Base-by-base conservation (phyloP, 257 asterid genomes). In the Salvia hispanica region DNA sequence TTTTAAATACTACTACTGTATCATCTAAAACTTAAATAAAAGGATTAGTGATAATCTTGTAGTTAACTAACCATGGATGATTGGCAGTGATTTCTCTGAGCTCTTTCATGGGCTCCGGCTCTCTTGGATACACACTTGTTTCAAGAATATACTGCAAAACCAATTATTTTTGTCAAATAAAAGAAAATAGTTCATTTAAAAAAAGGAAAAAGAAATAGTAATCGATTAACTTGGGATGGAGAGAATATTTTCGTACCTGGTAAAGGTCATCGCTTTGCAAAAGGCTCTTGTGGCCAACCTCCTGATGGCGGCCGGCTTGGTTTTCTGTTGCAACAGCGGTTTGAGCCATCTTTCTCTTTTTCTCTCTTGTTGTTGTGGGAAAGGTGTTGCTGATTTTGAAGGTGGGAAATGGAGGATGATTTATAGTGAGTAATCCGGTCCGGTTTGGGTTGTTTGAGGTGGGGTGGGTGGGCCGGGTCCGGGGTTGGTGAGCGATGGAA, bases 261-360 rank as follows among this genome's bases (percentile, higher is more conserved):
- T 85, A 90, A 31, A 87, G 95, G 37, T 89, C 95, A 74, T 90
- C 95, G 14, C 92, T 87, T 56, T 87, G 93, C 72, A 90, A 58
- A 66, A 90, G 96, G 67, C 95, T 90, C 83, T 90, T 87, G 81
- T 90, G 96, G 45, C 96, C 96, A 62, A 90, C 96, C 64, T 90
- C 96, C 66, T 85, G 91, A 60, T 90, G 95, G 77, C 88, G 80
- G 28, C 72, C 58, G 1, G 43, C 76, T 50, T 77, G 82, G 4
- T 51, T 40, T 68, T 7, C 56, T 3, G 33, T 51, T 31, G 56
- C 45, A 9, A 8, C 89, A n/a, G 73, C 82, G 39, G 58, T 72
- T 58, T 58, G 28, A 13, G 80, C 82, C 86, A 80, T n/a, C 63
- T 75, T 44, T 12, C 15, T 66, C 5, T 37, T 13, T 46, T 0